A percentile compares a stretch with the other conserved stretches of the same genome.
These are phyloP conservation scores for Russula olivacea DNA, from an alignment of 768 basidiomycete species.

Conservation along the genomic window DNA sequence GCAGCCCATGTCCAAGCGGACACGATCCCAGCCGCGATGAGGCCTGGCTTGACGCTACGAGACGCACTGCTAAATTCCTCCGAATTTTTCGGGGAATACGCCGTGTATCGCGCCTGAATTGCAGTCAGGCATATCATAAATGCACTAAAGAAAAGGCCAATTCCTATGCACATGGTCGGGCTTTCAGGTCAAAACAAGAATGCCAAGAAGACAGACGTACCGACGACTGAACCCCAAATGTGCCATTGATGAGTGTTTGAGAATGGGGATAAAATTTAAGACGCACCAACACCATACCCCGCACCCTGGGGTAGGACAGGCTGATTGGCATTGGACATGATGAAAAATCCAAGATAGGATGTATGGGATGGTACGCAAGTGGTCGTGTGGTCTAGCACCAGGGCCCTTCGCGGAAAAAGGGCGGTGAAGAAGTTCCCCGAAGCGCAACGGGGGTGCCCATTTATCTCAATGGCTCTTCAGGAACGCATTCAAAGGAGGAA, in stretches of 20 bases:
- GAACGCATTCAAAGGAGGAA: constrained; percentile 1
- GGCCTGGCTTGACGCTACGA: constrained; percentile 79
- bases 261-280: not conserved
- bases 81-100: constrained; percentile 68
- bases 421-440: not conserved
- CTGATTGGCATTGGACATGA: constrained; percentile 28
- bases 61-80: constrained; percentile 84
- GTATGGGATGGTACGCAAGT: not conserved
- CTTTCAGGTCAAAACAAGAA: not conserved
- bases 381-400: not conserved
- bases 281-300: constrained; percentile 73
- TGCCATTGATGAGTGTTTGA: constrained; percentile 7
- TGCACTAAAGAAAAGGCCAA: constrained; percentile 80
- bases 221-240: constrained; percentile 41
- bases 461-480: constrained; percentile 7
- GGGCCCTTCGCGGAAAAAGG: not conserved
- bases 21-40: constrained; percentile 90
- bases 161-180: constrained; percentile 43
- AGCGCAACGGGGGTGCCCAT: not conserved
- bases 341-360: not conserved
- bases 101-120: constrained; percentile 79
- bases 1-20: constrained; percentile 92
- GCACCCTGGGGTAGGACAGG: constrained; percentile 69
- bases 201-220: constrained; percentile 30
- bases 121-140: constrained; percentile 77